A percentile compares a stretch with the other conserved stretches of the same genome.
These are phyloP conservation scores for Candida mattraensis DNA, from an alignment of 805 yeast genomes.

Conservation along the genomic window DNA sequence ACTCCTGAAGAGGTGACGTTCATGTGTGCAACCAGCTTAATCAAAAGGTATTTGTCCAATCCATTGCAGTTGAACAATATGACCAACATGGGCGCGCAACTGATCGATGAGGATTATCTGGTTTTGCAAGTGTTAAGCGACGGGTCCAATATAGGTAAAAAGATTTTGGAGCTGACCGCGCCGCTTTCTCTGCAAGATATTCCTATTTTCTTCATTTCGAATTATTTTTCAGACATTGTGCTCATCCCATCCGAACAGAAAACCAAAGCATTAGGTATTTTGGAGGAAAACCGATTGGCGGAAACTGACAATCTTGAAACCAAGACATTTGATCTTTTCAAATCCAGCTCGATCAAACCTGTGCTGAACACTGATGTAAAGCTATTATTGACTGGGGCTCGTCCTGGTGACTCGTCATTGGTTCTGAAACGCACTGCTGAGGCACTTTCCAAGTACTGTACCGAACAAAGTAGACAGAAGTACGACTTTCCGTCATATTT, in stretches of 20 bases:
- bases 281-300: slow-evolving; percentile 30
- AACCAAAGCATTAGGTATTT: slow-evolving; percentile 44
- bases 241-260: slow-evolving; percentile 50
- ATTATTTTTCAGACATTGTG: slow-evolving; percentile 64
- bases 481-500: slow-evolving; percentile 42
- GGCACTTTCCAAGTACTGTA: slow-evolving; percentile 27
- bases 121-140: slow-evolving; percentile 62
- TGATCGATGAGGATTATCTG: slow-evolving; percentile 46
- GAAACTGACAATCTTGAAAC: slow-evolving; percentile 29
- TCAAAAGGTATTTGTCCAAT: slow-evolving; percentile 38
- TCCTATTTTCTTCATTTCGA: slow-evolving; percentile 59
- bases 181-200: slow-evolving; percentile 59
- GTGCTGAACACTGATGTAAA: slow-evolving; percentile 39
- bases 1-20: slow-evolving; percentile 64
- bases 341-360: slow-evolving; percentile 43
- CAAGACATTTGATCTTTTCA: slow-evolving; percentile 38
- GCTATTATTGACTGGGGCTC: slow-evolving; percentile 57
- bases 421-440: slow-evolving; percentile 45
- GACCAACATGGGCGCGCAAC: slow-evolving; percentile 33
- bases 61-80: slow-evolving; percentile 34
- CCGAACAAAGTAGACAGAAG: slow-evolving; percentile 10
- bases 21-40: slow-evolving; percentile 46
- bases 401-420: slow-evolving; percentile 45
- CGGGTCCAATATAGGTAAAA: slow-evolving; percentile 52
- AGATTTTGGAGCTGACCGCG: slow-evolving; percentile 55